phyloP scores from a whole-genome alignment of 2,329 filamentous ascomycete genomes.

The Dactylellina leptospora region DNA sequence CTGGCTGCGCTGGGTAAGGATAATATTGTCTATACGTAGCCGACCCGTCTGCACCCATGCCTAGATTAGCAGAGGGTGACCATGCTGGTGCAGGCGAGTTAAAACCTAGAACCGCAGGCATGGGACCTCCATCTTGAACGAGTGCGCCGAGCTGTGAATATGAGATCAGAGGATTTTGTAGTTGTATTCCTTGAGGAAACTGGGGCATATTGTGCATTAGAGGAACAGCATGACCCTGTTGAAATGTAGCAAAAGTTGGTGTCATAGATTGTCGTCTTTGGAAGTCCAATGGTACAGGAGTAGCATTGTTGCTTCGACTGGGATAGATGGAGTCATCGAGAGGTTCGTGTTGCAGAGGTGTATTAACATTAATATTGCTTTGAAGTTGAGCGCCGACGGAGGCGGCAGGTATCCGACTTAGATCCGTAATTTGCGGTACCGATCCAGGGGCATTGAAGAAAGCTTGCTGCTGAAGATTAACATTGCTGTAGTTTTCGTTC shows the following conservation, averaged over 20 bases:
- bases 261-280: conserved; percentile 42
- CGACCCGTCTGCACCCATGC: conserved; percentile 14
- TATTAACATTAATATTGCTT: conserved; percentile 29
- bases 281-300: conserved; percentile 45
- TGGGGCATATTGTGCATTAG: conserved; percentile 25
- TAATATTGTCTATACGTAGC: conserved; percentile 27
- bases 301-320: conserved; percentile 47
- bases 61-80: conserved; percentile 28
- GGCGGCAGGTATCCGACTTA: conserved; percentile 50
- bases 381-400: conserved; percentile 37
- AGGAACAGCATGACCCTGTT: conserved; percentile 23
- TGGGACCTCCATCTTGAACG: conserved; percentile 51
- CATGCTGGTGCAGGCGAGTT: conserved; percentile 43
- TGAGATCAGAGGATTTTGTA: conserved; percentile 27
- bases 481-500: conserved; percentile 12
- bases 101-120: conserved; percentile 49
- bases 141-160: conserved; percentile 45
- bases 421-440: conserved; percentile 43
- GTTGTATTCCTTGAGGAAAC: conserved; percentile 15
- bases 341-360: conserved; percentile 36
- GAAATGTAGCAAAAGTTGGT: conserved; percentile 36
- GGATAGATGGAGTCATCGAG: conserved; percentile 43
- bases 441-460: conserved; percentile 23
- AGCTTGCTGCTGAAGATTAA: conserved; percentile 20
- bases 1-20: conserved; percentile 25